Conservation (phyloP, 306 rosid genomes). For the Acacia melanoxylon region DNA sequence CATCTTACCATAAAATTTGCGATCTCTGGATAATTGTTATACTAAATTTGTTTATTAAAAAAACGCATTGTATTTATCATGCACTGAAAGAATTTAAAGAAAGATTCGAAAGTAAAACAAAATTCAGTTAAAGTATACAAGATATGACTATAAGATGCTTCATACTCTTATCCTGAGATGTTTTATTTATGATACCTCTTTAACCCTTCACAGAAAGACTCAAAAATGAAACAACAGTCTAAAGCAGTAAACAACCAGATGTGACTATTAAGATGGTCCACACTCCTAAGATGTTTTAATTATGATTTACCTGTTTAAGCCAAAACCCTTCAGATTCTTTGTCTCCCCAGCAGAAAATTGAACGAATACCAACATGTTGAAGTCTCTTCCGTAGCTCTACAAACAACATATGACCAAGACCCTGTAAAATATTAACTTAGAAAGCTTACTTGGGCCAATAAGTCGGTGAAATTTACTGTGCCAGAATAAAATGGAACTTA, state of each 20-base stretch:
- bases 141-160: slow-evolving; percentile 5
- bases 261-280: slow-evolving; percentile 15
- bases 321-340: slow-evolving; percentile 90
- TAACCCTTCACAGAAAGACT: slow-evolving; percentile 55
- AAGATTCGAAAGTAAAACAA: slow-evolving; percentile 17
- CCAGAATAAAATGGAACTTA: not conserved
- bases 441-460: slow-evolving; percentile 5
- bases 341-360: slow-evolving; percentile 95
- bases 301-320: slow-evolving; percentile 72
- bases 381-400: slow-evolving; percentile 71
- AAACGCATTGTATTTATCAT: not conserved
- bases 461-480: not conserved
- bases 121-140: slow-evolving; percentile 13
- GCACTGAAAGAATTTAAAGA: not conserved
- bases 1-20: not conserved
- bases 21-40: slow-evolving; percentile 6
- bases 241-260: slow-evolving; percentile 6
- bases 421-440: slow-evolving; percentile 52
- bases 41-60: slow-evolving; percentile 2
- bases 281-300: slow-evolving; percentile 2
- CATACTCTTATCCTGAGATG: slow-evolving; percentile 12
- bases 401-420: slow-evolving; percentile 68
- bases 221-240: slow-evolving; percentile 20
- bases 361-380: slow-evolving; percentile 69
- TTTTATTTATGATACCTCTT: slow-evolving; percentile 51